Evolutionary conservation across 176 grass and related monocot species (phyloP).

Genomic region (Hordeum vulgare): MorexV3_pseudomolecules_assembly NC_058519.1:659669377-659669876

Average conservation of each 20-base stretch:
- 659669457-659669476: not conserved
- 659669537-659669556: slow-evolving; percentile 9
- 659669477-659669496: not conserved
- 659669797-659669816: not conserved
- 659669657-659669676: not conserved
- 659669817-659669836: not conserved
- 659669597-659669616: not conserved
- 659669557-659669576: not conserved
- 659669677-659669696: not conserved
- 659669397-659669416: slow-evolving; percentile 14
- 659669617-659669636: not conserved
- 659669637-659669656: not conserved
- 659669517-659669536: not conserved
- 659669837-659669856: not conserved
- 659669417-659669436: slow-evolving; percentile 15
- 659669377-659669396: slow-evolving; percentile 19
- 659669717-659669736: not conserved
- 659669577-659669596: not conserved
- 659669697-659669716: not conserved
- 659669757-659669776: not conserved
- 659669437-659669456: not conserved
- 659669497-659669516: not conserved
- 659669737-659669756: not conserved
- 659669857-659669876: not conserved
- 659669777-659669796: not conserved